phyloP scores from a whole-genome alignment of 23 red algal genomes.

The Chondrus crispus region DNA sequence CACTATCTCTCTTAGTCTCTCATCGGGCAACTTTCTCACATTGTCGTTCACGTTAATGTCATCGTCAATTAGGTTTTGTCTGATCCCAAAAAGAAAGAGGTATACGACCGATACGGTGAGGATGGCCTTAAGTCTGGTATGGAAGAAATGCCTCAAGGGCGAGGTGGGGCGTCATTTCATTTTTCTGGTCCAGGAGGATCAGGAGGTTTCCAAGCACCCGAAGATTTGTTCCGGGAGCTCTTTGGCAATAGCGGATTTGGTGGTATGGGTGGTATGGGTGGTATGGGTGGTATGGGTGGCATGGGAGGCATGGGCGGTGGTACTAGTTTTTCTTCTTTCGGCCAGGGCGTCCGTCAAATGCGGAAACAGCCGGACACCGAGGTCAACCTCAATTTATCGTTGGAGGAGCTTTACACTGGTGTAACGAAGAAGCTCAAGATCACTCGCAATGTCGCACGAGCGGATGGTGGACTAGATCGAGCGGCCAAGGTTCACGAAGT shows the following conservation, averaged over 20 bases:
- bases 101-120: conserved; percentile 98
- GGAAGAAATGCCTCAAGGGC: conserved; percentile 57
- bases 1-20: not conserved
- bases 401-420: conserved; percentile 90
- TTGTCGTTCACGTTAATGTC: not conserved
- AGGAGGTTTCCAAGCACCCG: conserved; percentile 45
- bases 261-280: conserved; percentile 49
- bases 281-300: conserved; percentile 63
- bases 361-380: conserved; percentile 85
- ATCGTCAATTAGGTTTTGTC: conserved; percentile 63
- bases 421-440: conserved; percentile 86
- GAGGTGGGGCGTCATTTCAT: not conserved
- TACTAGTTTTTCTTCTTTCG: not conserved
- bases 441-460: conserved; percentile 68
- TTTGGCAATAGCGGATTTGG: conserved; percentile 64
- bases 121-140: conserved; percentile 81
- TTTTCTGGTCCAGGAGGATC: too few relatives aligned
- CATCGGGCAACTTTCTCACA: not conserved
- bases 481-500: conserved; percentile 86
- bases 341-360: not conserved
- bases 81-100: conserved; percentile 93
- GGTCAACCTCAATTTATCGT: conserved; percentile 64
- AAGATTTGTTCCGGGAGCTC: conserved; percentile 89
- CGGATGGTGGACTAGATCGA: conserved; percentile 49
- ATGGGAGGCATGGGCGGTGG: conserved; percentile 72